These are phyloP conservation scores for Ilyonectria sp. DNA, from an alignment of 2,329 filamentous ascomycete genomes.

Conservation along the genomic window DNA sequence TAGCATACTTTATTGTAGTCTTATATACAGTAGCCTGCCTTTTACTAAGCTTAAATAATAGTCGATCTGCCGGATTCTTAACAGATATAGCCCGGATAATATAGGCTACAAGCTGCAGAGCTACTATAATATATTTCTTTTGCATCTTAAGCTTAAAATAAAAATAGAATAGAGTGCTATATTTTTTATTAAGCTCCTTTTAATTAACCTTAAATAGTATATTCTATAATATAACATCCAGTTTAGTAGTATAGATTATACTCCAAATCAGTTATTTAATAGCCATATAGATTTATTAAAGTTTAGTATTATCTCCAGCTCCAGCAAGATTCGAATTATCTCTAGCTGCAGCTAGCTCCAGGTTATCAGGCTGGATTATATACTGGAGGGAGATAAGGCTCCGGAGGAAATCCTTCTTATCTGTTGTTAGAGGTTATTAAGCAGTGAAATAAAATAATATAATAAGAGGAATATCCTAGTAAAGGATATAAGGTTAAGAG, in stretches of 20 bases:
- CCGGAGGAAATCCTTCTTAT: no score
- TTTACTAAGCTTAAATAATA: background rate
- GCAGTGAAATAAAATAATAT: no score
- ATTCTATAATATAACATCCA: background rate
- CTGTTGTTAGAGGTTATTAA: no score
- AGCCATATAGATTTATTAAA: background rate
- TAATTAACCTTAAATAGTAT: slow-evolving; percentile 2
- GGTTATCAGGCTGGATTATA: no score
- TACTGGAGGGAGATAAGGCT: no score
- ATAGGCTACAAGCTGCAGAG: background rate
- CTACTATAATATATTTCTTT: slow-evolving; percentile 4
- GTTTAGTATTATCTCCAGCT: background rate
- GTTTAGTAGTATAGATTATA: background rate
- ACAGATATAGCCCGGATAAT: background rate
- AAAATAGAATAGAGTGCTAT: background rate
- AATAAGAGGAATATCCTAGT: no score
- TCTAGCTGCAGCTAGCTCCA: no score
- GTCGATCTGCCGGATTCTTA: background rate
- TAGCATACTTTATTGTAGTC: no score
- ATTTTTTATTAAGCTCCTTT: slow-evolving; percentile 10
- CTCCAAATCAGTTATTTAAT: background rate
- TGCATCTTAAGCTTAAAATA: background rate
- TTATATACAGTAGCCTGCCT: no score
- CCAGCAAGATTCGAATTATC: no score
- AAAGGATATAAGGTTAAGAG: no score